Evolutionary conservation across 2,329 filamentous ascomycete species (phyloP).

Genomic region (Ophiocordyceps sinensis): DNA sequence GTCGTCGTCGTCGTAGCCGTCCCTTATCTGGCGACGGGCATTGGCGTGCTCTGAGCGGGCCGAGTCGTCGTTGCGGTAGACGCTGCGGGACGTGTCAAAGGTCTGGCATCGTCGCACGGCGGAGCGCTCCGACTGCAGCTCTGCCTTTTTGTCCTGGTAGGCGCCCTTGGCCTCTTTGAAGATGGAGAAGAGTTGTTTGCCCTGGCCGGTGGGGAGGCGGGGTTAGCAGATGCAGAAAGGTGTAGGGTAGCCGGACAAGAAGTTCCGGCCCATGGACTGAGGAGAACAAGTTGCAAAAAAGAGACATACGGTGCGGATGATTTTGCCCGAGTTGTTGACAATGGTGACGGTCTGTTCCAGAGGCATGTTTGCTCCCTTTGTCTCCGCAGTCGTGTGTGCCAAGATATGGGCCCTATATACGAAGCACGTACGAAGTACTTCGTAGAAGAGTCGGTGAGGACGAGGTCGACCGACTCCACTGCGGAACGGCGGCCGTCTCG

Average conservation of each 20-base stretch:
- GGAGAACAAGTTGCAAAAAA: background rate
- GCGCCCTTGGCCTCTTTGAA: slow-evolving; percentile 85
- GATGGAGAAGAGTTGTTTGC: slow-evolving; percentile 77
- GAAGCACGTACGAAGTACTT: too few species aligned
- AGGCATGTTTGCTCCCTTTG: slow-evolving; percentile 15
- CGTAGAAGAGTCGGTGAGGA: too few species aligned
- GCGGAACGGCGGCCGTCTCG: too few species aligned
- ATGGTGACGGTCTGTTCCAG: slow-evolving; percentile 67
- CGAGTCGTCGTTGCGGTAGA: slow-evolving; percentile 17
- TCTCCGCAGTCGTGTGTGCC: too few species aligned
- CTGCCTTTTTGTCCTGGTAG: slow-evolving; percentile 77
- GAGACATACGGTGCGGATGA: slow-evolving; percentile 69
- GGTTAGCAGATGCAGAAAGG: background rate
- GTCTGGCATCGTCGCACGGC: slow-evolving; percentile 45
- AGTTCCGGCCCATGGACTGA: too few species aligned
- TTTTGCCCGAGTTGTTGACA: slow-evolving; percentile 80
- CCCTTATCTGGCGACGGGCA: slow-evolving; percentile 7
- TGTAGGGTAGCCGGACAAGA: background rate
- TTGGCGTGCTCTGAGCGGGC: slow-evolving; percentile 9
- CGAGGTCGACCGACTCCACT: too few species aligned
- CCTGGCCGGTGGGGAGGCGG: slow-evolving; percentile 31
- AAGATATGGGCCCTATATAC: too few species aligned
- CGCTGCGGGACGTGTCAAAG: slow-evolving; percentile 21
- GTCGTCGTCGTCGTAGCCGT: slow-evolving; percentile 14
- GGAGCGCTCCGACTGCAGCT: slow-evolving; percentile 51